Conservation (phyloP, 768 basidiomycete genomes). For the Dictyophora rubrovolvata region DNA sequence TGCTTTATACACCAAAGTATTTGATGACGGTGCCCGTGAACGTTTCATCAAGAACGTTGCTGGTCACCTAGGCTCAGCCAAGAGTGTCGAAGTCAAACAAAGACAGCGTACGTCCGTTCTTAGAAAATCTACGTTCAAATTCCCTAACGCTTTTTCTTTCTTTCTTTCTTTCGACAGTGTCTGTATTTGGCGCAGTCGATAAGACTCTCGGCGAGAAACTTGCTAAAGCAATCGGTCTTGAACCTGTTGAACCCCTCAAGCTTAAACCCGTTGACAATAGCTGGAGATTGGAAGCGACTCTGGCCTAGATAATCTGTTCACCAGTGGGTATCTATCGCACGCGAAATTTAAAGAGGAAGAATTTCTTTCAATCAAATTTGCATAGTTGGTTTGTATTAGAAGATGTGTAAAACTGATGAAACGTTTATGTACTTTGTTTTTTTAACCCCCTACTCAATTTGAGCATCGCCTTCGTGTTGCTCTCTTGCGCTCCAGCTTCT, state of each 20-base stretch:
- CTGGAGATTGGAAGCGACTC: slow-evolving; percentile 34
- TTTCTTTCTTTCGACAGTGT: slow-evolving; percentile 33
- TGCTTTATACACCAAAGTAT: slow-evolving; percentile 56
- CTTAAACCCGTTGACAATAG: slow-evolving; percentile 53
- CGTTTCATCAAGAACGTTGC: slow-evolving; percentile 61
- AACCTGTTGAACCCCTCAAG: slow-evolving; percentile 46
- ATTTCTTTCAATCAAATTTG: no score
- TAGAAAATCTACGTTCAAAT: neutral
- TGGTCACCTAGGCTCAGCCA: slow-evolving; percentile 51
- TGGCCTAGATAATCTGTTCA: neutral
- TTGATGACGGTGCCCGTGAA: slow-evolving; percentile 47
- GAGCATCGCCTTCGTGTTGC: no score
- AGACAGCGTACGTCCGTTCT: slow-evolving; percentile 47
- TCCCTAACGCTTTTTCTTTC: neutral
- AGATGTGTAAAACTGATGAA: neutral
- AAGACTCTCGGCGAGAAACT: slow-evolving; percentile 67
- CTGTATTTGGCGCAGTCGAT: slow-evolving; percentile 72
- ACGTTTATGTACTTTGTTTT: neutral
- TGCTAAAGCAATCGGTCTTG: slow-evolving; percentile 60
- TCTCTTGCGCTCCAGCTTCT: no score
- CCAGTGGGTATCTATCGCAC: no score
- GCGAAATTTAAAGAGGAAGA: no score
- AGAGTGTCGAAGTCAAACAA: slow-evolving; percentile 47
- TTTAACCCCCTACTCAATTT: neutral
- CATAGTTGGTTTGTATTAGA: neutral